Percentiles rank a stretch among this genome's conserved stretches.
Evolutionary conservation across 2,329 filamentous ascomycete species (phyloP).

Genomic region (Cladosporium sp.): DNA sequence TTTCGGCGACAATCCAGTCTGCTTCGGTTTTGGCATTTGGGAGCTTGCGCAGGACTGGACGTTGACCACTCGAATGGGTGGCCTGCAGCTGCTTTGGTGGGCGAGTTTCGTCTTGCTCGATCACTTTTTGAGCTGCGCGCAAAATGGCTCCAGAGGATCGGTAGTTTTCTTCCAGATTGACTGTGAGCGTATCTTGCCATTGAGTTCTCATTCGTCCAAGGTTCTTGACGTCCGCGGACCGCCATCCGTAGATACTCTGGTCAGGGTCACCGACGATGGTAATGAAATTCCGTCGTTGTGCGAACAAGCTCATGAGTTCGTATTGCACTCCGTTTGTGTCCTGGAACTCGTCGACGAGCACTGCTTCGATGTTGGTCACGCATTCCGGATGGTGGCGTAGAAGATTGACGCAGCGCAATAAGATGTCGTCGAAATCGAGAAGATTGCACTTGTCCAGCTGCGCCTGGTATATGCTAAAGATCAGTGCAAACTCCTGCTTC

Average conservation of each 20-base stretch:
- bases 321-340: conserved; percentile 96
- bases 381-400: conserved; percentile 70
- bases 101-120: conserved; percentile 79
- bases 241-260: conserved; percentile 96
- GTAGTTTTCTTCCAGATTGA: conserved; percentile 91
- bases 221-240: conserved; percentile 88
- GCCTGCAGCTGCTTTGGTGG: conserved; percentile 77
- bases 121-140: conserved; percentile 73
- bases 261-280: conserved; percentile 96
- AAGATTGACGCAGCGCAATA: conserved; percentile 78
- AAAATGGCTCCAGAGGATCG: conserved; percentile 85
- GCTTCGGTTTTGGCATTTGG: conserved; percentile 69
- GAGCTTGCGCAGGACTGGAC: conserved; percentile 75
- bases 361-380: conserved; percentile 83
- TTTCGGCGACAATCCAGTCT: conserved; percentile 83
- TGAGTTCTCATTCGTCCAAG: conserved; percentile 71
- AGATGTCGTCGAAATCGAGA: conserved; percentile 90
- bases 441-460: conserved; percentile 73
- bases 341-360: conserved; percentile 96
- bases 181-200: conserved; percentile 73
- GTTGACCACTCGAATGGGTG: conserved; percentile 73
- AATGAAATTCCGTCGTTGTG: conserved; percentile 67
- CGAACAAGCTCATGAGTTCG: conserved; percentile 86
- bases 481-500: conserved; percentile 60
- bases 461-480: conserved; percentile 73